Evolutionary conservation across 495 filamentous ascomycete genomes (phyloP).

Genomic region (Trichoderma asperelloides): DNA sequence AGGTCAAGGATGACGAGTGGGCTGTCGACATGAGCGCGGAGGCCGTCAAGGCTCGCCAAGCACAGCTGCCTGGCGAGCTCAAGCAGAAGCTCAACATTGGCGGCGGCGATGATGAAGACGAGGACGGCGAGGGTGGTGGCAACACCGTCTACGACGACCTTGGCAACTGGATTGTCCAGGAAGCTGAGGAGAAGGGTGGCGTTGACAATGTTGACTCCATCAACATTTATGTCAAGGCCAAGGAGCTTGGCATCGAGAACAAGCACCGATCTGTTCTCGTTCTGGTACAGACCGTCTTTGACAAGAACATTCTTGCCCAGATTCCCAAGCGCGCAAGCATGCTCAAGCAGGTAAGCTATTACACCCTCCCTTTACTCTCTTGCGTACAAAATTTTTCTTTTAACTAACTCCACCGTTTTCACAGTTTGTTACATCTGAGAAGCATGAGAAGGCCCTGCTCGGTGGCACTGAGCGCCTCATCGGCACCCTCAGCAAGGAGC

Average conservation of each 20-base stretch:
- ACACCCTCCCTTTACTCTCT: background rate
- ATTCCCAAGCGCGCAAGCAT: constrained; percentile 70
- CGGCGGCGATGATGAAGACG: constrained; percentile 65
- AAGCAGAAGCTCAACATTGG: constrained; percentile 81
- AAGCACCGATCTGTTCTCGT: constrained; percentile 93
- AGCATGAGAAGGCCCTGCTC: constrained; percentile 94
- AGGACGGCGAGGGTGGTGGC: constrained; percentile 65
- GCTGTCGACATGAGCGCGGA: constrained; percentile 90
- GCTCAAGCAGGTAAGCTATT: constrained; percentile 65
- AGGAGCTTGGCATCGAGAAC: constrained; percentile 86
- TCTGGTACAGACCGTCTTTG: constrained; percentile 87
- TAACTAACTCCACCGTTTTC: constrained; percentile 25
- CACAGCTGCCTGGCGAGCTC: constrained; percentile 81
- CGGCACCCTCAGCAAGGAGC: constrained; percentile 55
- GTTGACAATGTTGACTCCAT: constrained; percentile 72
- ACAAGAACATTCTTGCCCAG: constrained; percentile 75
- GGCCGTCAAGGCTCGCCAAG: constrained; percentile 87
- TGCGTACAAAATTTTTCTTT: background rate
- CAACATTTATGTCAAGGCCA: constrained; percentile 90
- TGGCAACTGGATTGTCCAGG: constrained; percentile 80
- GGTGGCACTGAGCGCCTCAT: constrained; percentile 93
- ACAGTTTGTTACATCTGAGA: constrained; percentile 76
- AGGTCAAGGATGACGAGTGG: constrained; percentile 82
- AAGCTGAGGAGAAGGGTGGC: constrained; percentile 61
- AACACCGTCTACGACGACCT: constrained; percentile 83